Base-by-base conservation (phyloP, 2,329 filamentous ascomycete genomes). In the Shiraia sp. region DNA sequence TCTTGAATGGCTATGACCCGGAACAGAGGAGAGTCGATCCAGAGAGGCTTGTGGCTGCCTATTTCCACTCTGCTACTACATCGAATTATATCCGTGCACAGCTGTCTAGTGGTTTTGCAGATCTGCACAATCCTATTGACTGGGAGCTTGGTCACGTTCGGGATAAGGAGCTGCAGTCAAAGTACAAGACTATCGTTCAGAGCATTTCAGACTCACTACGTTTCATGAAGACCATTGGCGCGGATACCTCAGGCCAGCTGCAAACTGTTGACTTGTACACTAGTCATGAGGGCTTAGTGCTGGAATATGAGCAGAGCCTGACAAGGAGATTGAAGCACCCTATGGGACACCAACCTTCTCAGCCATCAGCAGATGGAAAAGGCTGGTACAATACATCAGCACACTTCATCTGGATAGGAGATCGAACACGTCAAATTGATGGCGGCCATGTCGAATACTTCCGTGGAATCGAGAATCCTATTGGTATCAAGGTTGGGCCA, bases 371-470 rank as follows among this genome's bases (percentile, higher is more conserved):
- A 5, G 68, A 72, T 36, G 66, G 70, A 12, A 81, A 81, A 61
- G 83, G 85, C 61, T 95, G 88, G 79, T 97, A 95, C 75, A 87
- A 96, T 72, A 97, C 92, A 0, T 95, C 90, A 4, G 89, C 90
- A 0, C 93, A 99, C 68, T 97, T 99, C 75, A 80, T 99, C 68
- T 99, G 93, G 93, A 95, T 99, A 59, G 93, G 93, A 40, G 93
- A 99, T 71, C 88, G 93, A 53, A 99, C 93, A 2, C 83, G 93
- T 32, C 92, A 97, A 72, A 82, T 96, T 32, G 87, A 93, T 65
- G 89, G 92, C 57, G 92, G 87, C 0, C 93, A 99, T 70, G 87
- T 99, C 49, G 93, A 99, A 72, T 99, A 95, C 78, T 95, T 97
- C 80, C 87, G 93, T 32, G 93, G 93, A 44, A 87, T 99, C 54